These are phyloP conservation scores for Manihot esculenta DNA, from an alignment of 441 rosid genomes.

Conservation along the genomic window DNA sequence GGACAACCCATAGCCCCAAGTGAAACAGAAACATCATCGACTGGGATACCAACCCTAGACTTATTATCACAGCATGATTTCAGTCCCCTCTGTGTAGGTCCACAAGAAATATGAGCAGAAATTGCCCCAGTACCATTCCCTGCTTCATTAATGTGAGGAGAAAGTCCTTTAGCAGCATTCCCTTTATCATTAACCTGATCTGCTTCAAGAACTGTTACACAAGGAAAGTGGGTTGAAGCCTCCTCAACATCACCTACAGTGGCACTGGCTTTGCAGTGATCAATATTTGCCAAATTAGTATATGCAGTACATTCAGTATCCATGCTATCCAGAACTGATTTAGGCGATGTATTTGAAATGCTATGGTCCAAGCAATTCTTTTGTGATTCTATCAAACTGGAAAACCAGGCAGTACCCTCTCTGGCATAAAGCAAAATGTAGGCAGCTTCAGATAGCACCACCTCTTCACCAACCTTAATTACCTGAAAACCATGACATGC, in stretches of 20 bases:
- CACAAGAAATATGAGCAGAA: slow-evolving; percentile 1
- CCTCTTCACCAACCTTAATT: slow-evolving; percentile 40
- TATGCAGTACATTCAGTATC: slow-evolving; percentile 33
- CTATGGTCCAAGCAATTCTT: slow-evolving; percentile 26
- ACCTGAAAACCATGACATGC: slow-evolving; percentile 41
- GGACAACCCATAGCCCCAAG: slow-evolving; percentile 9
- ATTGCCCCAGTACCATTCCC: slow-evolving; percentile 16
- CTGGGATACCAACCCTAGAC: slow-evolving; percentile 17
- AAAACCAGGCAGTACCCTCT: slow-evolving; percentile 72
- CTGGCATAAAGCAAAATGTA: slow-evolving; percentile 78
- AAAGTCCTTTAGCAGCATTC: no score
- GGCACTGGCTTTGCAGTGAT: slow-evolving; percentile 25
- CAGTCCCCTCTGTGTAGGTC: slow-evolving; percentile 20
- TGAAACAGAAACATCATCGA: slow-evolving; percentile 28
- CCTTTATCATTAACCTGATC: no score
- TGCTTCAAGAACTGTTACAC: no score
- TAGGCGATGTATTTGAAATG: slow-evolving; percentile 51
- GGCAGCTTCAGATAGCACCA: slow-evolving; percentile 63
- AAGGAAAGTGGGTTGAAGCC: no score
- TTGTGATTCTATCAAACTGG: slow-evolving; percentile 43
- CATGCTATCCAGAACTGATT: slow-evolving; percentile 58
- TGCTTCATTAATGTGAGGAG: slow-evolving; percentile 17
- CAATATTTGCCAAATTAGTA: slow-evolving; percentile 22
- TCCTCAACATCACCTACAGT: slow-evolving; percentile 14
- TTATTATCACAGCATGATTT: slow-evolving; percentile 19